These are phyloP conservation scores for Ascochyta lentis DNA, from an alignment of 2,329 filamentous ascomycete genomes.

Conservation along the genomic window DNA sequence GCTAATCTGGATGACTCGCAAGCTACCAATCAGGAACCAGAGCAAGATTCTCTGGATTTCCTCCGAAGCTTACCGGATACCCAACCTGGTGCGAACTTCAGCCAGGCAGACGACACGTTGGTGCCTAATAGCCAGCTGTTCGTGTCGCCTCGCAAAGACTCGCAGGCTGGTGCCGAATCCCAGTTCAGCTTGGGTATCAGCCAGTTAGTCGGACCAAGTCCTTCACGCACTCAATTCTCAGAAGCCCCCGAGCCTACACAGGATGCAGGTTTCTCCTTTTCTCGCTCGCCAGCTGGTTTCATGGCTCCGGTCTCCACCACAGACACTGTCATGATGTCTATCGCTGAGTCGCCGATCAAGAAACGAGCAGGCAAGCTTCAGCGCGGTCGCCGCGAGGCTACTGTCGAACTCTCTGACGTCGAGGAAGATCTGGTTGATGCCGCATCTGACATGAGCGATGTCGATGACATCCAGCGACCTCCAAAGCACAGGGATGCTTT, in stretches of 20 bases:
- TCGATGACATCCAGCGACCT: constrained; percentile 39
- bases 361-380: constrained; percentile 66
- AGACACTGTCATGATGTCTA: constrained; percentile 68
- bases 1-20: constrained; percentile 63
- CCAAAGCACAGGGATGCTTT: constrained; percentile 65
- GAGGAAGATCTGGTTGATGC: constrained; percentile 48
- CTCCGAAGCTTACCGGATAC: constrained; percentile 61
- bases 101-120: constrained; percentile 66
- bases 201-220: constrained; percentile 44
- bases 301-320: constrained; percentile 71
- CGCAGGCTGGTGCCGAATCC: constrained; percentile 27
- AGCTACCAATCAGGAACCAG: constrained; percentile 38
- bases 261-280: constrained; percentile 76
- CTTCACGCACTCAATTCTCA: constrained; percentile 66
- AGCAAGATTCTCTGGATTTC: constrained; percentile 60
- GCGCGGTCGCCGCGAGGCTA: constrained; percentile 50
- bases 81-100: constrained; percentile 61
- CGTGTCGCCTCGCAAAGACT: constrained; percentile 32
- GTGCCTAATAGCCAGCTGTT: constrained; percentile 63
- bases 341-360: constrained; percentile 70
- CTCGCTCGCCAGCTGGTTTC: constrained; percentile 70
- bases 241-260: constrained; percentile 79
- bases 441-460: constrained; percentile 28
- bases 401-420: constrained; percentile 54
- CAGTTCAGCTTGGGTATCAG: constrained; percentile 46